A percentile compares a stretch with the other conserved stretches of the same genome.
These are phyloP conservation scores for Leishmania braziliensis DNA, from an alignment of 208 protist genomes.

Conservation along the genomic window DNA sequence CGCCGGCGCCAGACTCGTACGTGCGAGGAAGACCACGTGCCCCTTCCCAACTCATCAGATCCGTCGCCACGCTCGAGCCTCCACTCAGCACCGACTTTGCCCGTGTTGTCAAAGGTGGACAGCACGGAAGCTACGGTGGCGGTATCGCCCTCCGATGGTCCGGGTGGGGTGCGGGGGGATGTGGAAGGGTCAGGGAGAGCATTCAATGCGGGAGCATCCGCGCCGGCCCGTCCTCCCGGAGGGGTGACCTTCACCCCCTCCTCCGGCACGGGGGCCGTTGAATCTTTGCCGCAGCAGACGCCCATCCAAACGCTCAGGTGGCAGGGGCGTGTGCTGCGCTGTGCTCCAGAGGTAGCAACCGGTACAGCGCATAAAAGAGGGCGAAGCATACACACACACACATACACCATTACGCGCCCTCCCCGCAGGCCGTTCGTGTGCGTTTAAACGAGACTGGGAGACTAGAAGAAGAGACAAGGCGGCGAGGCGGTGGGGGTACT, in stretches of 20 bases:
- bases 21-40: not conserved
- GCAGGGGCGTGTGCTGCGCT: not conserved
- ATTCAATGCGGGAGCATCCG: not conserved
- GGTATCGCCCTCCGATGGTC: not conserved
- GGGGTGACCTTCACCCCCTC: not conserved
- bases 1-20: slow-evolving; percentile 6
- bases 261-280: not conserved
- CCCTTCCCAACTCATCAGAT: not conserved
- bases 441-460: not conserved
- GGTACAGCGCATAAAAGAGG: not conserved
- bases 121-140: not conserved
- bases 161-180: not conserved
- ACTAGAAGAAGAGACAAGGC: not conserved
- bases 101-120: not conserved
- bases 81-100: not conserved
- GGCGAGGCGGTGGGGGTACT: not conserved
- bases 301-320: not conserved
- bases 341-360: not conserved
- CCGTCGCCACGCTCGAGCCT: not conserved
- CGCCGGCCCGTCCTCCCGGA: not conserved
- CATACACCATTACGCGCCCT: not conserved
- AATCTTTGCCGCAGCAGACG: not conserved
- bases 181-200: not conserved
- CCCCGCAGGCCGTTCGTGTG: not conserved
- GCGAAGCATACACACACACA: not conserved